Percentiles rank a stretch among this genome's conserved stretches.
phyloP scores from a whole-genome alignment of 345 rosid genomes.

The Excoecaria cochinchinensis region DNA sequence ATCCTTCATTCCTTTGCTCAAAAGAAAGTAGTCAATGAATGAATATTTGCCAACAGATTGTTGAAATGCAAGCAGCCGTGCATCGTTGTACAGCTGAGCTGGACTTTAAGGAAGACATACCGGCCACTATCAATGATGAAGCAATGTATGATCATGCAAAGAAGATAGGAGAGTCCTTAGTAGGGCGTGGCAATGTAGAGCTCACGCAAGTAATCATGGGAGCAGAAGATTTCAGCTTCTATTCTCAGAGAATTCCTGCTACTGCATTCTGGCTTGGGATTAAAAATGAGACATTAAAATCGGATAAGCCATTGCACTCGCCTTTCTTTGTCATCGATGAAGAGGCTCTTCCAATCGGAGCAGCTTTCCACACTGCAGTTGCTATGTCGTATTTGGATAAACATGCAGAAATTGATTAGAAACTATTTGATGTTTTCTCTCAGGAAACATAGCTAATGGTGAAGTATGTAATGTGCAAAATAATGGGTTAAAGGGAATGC shows the following conservation, averaged over 20 bases:
- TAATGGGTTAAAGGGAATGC: neutral
- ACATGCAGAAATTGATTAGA: constrained; percentile 18
- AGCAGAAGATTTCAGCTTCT: constrained; percentile 72
- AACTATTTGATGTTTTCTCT: neutral
- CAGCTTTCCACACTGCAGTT: constrained; percentile 61
- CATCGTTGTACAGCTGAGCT: constrained; percentile 52
- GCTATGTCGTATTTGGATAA: constrained; percentile 58
- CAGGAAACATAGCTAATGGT: neutral
- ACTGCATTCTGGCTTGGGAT: constrained; percentile 52
- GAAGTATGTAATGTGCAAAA: neutral
- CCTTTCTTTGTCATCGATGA: constrained; percentile 63
- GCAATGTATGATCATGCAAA: constrained; percentile 50
- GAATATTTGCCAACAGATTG: constrained; percentile 31
- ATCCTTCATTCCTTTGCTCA: neutral
- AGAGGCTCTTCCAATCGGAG: constrained; percentile 61
- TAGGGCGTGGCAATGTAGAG: constrained; percentile 55
- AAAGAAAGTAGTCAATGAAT: neutral
- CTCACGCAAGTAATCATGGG: constrained; percentile 59
- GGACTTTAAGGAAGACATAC: constrained; percentile 49
- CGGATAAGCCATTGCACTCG: constrained; percentile 55
- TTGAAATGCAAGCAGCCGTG: constrained; percentile 60
- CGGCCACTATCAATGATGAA: constrained; percentile 49
- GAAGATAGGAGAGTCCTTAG: constrained; percentile 47
- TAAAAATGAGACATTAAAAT: constrained; percentile 49
- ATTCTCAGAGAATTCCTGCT: constrained; percentile 53